Evolutionary conservation across 495 filamentous ascomycete species (phyloP).

Genomic region (Trichoderma asperelloides): DNA sequence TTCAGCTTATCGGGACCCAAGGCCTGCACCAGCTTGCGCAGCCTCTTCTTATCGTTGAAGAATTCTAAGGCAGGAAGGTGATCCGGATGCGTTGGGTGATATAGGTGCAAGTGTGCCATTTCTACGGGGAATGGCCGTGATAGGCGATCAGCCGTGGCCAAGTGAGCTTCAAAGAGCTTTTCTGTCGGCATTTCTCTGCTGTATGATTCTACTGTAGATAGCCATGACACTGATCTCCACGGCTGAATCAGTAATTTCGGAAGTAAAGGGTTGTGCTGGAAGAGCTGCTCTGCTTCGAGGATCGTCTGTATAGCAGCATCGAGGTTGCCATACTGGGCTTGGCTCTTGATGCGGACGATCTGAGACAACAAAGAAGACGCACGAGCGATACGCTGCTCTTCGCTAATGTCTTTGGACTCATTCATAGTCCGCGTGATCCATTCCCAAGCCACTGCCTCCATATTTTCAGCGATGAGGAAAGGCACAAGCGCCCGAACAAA

Average conservation of each 20-base stretch:
- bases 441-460: constrained; percentile 30
- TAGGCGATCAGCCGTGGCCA: constrained; percentile 19
- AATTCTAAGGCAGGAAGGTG: constrained; percentile 27
- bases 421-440: constrained; percentile 31
- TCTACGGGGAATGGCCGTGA: constrained; percentile 13
- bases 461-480: constrained; percentile 43
- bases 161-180: constrained; percentile 31
- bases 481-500: constrained; percentile 30
- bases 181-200: constrained; percentile 22
- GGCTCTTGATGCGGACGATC: constrained; percentile 21
- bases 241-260: constrained; percentile 11
- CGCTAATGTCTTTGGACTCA: neutral
- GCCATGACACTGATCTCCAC: constrained; percentile 26
- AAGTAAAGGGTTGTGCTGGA: constrained; percentile 12
- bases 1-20: neutral
- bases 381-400: neutral
- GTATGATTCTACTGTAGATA: constrained; percentile 25
- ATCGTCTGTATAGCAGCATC: constrained; percentile 29
- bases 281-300: constrained; percentile 20
- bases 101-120: constrained; percentile 30
- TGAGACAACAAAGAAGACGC: neutral
- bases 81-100: constrained; percentile 32
- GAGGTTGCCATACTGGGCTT: constrained; percentile 14
- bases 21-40: constrained; percentile 1
- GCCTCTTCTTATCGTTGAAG: constrained; percentile 12